Evolutionary conservation across 2,329 filamentous ascomycete species (phyloP).

Genomic region (Fusarium sarcochroum): DNA sequence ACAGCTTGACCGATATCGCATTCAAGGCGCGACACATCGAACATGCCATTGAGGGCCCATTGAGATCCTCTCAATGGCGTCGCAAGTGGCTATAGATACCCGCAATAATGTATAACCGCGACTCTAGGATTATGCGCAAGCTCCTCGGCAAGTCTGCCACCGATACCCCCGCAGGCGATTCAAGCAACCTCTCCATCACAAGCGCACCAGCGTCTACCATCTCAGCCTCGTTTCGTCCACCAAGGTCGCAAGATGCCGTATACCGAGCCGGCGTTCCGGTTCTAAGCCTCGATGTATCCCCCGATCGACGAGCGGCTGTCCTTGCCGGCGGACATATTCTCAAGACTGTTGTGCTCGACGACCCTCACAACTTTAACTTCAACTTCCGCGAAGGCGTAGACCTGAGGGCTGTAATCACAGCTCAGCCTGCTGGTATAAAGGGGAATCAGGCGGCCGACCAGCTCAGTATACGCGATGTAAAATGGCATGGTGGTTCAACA

Average conservation of each 20-base stretch:
- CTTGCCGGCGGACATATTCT: slow-evolving; percentile 72
- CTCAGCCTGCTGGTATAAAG: slow-evolving; percentile 59
- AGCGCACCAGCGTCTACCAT: slow-evolving; percentile 59
- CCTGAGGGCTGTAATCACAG: slow-evolving; percentile 68
- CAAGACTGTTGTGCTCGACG: slow-evolving; percentile 71
- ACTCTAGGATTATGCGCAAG: slow-evolving; percentile 72
- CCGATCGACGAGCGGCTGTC: slow-evolving; percentile 69
- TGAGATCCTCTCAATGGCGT: slow-evolving; percentile 52
- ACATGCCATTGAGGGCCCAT: slow-evolving; percentile 35
- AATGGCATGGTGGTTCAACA: slow-evolving; percentile 68
- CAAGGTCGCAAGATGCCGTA: slow-evolving; percentile 68
- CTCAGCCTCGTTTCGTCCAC: slow-evolving; percentile 62
- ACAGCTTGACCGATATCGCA: slow-evolving; percentile 11
- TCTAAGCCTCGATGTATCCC: slow-evolving; percentile 69
- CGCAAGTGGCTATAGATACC: slow-evolving; percentile 47
- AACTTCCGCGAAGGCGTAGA: slow-evolving; percentile 70
- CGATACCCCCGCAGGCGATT: slow-evolving; percentile 62
- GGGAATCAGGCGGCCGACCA: slow-evolving; percentile 65
- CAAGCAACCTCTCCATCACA: slow-evolving; percentile 57
- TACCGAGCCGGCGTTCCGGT: slow-evolving; percentile 68
- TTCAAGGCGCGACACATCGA: slow-evolving; percentile 5
- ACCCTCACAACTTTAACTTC: slow-evolving; percentile 55
- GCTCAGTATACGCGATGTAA: slow-evolving; percentile 74
- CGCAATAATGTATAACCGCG: slow-evolving; percentile 64
- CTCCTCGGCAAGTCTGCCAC: slow-evolving; percentile 68